Evolutionary conservation across 495 filamentous ascomycete species (phyloP).

Genomic region (Staphylotrichum longicolle): DNA sequence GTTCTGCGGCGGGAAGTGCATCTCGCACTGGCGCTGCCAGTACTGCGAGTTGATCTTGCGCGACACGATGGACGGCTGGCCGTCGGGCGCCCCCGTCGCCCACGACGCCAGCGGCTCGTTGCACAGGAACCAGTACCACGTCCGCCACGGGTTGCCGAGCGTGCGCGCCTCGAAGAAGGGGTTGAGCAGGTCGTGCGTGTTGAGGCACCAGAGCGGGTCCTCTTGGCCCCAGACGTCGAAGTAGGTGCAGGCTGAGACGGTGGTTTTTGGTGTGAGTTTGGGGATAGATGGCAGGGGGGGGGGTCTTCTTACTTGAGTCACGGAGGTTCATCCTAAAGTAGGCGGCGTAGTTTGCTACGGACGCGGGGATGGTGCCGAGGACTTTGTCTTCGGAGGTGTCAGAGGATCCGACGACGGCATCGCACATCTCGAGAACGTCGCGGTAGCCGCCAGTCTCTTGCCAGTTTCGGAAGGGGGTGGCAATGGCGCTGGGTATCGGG

Average conservation of each 20-base stretch:
- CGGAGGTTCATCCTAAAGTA: constrained; percentile 50
- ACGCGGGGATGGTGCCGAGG: constrained; percentile 24
- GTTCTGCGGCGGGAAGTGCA: constrained; percentile 56
- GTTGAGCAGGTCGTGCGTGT: constrained; percentile 57
- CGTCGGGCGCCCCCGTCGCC: constrained; percentile 50
- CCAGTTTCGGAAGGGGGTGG: constrained; percentile 31
- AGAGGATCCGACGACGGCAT: constrained; percentile 24
- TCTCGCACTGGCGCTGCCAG: constrained; percentile 59
- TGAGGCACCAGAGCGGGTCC: constrained; percentile 52
- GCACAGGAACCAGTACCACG: constrained; percentile 65
- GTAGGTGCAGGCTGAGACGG: constrained; percentile 27
- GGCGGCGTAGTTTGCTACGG: constrained; percentile 51
- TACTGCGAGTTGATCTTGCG: constrained; percentile 55
- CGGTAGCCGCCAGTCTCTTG: constrained; percentile 39
- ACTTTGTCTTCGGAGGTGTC: constrained; percentile 24
- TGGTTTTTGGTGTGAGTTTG: background rate
- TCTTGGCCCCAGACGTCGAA: constrained; percentile 54
- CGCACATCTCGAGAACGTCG: constrained; percentile 52
- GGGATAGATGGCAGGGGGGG: background rate
- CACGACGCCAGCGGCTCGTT: constrained; percentile 53
- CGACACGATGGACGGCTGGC: constrained; percentile 49
- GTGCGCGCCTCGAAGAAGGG: constrained; percentile 55
- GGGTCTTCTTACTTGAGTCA: constrained; percentile 46
- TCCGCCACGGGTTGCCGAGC: constrained; percentile 54
- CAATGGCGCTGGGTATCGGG: constrained; percentile 20